These are phyloP conservation scores for Calonectria multiphialidica DNA, from an alignment of 2,329 filamentous ascomycete genomes.

Conservation along the genomic window DNA sequence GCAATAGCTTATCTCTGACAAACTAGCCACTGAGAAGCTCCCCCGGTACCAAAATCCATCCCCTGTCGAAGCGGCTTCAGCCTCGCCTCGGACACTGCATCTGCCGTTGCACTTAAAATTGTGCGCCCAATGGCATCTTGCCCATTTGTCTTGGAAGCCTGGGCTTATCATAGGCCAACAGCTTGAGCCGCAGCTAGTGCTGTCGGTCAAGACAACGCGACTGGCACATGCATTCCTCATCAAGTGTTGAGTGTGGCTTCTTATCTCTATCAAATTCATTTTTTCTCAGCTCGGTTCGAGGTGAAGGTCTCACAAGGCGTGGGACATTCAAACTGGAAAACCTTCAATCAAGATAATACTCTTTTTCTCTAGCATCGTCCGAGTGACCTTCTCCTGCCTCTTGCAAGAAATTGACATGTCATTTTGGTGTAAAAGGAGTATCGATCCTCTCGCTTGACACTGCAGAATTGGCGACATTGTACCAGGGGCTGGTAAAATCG, in stretches of 20 bases:
- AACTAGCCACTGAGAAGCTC: conserved; percentile 27
- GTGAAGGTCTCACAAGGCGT: conserved; percentile 28
- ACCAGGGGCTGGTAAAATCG: background rate
- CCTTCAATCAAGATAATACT: background rate
- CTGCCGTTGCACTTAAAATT: conserved; percentile 29
- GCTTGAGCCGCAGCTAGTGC: conserved; percentile 40
- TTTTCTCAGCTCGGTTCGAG: conserved; percentile 11
- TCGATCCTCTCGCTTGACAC: background rate
- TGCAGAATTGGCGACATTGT: background rate
- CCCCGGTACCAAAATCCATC: conserved; percentile 21
- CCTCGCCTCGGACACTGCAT: conserved; percentile 33
- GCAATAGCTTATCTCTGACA: conserved; percentile 39
- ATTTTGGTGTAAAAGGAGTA: background rate
- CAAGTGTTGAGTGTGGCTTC: conserved; percentile 25
- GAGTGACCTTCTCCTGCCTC: background rate
- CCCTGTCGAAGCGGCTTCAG: conserved; percentile 28
- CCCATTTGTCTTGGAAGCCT: conserved; percentile 34
- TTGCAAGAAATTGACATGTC: background rate
- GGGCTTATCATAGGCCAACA: conserved; percentile 38
- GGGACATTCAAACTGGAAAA: conserved; percentile 20
- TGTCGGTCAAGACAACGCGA: conserved; percentile 29
- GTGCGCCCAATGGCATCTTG: conserved; percentile 34
- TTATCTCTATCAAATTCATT: conserved; percentile 38
- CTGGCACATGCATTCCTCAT: conserved; percentile 32
- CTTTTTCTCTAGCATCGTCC: background rate